Percentiles rank a stretch among this genome's conserved stretches.
Conservation (phyloP, 768 basidiomycete species). For the Lactarius psammicola region DNA sequence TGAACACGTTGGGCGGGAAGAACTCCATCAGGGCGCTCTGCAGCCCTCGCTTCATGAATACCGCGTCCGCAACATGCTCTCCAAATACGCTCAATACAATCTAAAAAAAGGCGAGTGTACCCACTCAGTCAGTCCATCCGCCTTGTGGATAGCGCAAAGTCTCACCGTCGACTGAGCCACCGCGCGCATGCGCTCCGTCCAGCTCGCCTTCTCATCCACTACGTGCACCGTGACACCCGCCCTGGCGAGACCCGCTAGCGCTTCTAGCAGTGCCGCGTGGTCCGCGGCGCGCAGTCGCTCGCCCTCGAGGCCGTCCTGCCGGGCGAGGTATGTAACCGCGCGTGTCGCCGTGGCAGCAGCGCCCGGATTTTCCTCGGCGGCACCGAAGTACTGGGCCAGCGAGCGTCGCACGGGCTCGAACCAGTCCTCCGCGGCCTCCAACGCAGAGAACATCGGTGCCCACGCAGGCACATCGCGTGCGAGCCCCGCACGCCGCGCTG, state of each 20-base stretch:
- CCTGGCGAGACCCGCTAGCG: slow-evolving; percentile 48
- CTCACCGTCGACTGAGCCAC: slow-evolving; percentile 26
- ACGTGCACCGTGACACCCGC: slow-evolving; percentile 19
- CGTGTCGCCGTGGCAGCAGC: slow-evolving; percentile 40
- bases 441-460: slow-evolving; percentile 39
- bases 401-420: slow-evolving; percentile 45
- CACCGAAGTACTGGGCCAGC: slow-evolving; percentile 45
- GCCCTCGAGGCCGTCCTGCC: slow-evolving; percentile 50
- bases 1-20: slow-evolving; percentile 23
- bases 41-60: slow-evolving; percentile 21
- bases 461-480: slow-evolving; percentile 32
- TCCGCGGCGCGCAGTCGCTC: slow-evolving; percentile 52
- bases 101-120: slow-evolving; percentile 2
- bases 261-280: slow-evolving; percentile 60
- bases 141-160: not conserved
- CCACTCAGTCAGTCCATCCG: not conserved
- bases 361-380: slow-evolving; percentile 16
- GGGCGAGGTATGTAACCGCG: slow-evolving; percentile 65
- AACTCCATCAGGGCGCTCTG: slow-evolving; percentile 26
- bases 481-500: slow-evolving; percentile 42
- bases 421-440: slow-evolving; percentile 39
- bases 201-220: slow-evolving; percentile 20
- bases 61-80: slow-evolving; percentile 22
- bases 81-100: slow-evolving; percentile 24
- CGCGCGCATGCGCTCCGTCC: slow-evolving; percentile 27